A percentile compares a stretch with the other conserved stretches of the same genome.
Conservation (phyloP, 306 rosid species). For the Cucurbita argyrosperma region DNA sequence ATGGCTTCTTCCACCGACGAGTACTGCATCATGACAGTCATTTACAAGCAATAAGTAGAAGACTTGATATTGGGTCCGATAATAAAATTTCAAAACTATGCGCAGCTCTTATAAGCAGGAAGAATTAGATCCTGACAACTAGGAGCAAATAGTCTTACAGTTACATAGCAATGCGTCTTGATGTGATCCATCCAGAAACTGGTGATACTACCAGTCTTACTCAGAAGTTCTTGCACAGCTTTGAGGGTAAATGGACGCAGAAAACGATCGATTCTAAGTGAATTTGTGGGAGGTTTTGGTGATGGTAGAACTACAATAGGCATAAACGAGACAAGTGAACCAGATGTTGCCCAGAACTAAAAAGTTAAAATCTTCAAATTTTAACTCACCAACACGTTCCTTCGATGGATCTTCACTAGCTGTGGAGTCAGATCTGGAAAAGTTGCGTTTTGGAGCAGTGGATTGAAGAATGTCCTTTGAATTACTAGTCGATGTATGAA, state of each 20-base stretch:
- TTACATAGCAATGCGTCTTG: conserved; percentile 95
- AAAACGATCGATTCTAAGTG: conserved; percentile 72
- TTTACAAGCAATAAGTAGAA: background rate
- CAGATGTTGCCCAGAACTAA: background rate
- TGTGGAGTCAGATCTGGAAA: conserved; percentile 58
- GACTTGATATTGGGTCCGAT: background rate
- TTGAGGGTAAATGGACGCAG: conserved; percentile 94
- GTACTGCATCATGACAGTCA: conserved; percentile 37
- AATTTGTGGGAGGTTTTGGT: conserved; percentile 55
- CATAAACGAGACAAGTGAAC: background rate
- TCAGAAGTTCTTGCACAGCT: conserved; percentile 90
- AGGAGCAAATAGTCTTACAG: conserved; percentile 37
- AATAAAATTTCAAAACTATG: background rate
- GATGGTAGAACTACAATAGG: conserved; percentile 73
- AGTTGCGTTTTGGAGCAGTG: conserved; percentile 31
- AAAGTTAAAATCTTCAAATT: background rate
- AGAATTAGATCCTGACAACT: background rate
- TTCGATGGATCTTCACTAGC: conserved; percentile 48
- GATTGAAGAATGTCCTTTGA: conserved; percentile 41
- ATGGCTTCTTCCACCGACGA: conserved; percentile 66
- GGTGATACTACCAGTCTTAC: conserved; percentile 59
- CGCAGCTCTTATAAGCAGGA: background rate
- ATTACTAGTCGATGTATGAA: conserved; percentile 29
- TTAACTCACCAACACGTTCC: conserved; percentile 82
- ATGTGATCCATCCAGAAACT: conserved; percentile 99